Conservation (phyloP, 768 basidiomycete genomes). For the Lactarius trivialis region DNA sequence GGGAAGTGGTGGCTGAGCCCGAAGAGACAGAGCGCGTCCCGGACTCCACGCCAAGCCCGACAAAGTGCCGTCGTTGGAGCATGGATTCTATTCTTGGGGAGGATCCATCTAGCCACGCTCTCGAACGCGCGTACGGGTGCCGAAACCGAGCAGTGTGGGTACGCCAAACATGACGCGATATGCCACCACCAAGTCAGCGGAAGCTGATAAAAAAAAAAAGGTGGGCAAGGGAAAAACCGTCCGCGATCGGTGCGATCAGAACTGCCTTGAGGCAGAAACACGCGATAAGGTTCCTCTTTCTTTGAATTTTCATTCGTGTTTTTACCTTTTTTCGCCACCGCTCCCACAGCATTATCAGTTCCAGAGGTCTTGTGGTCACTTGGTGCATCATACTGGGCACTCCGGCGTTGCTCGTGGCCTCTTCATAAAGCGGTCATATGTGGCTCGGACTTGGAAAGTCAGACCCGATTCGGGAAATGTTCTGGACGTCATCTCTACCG, state of each 20-base stretch:
- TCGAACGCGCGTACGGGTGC: neutral
- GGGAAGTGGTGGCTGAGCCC: neutral
- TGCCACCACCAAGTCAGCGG: neutral
- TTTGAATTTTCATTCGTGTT: neutral
- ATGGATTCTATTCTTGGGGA: no score
- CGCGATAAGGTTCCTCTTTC: neutral
- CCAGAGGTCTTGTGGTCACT: neutral
- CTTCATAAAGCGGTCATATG: neutral
- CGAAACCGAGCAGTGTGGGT: neutral
- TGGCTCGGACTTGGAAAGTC: neutral
- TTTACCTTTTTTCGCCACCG: neutral
- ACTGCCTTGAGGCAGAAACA: slow-evolving; percentile 3
- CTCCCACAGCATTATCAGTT: neutral
- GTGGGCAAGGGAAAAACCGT: neutral
- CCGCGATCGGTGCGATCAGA: neutral
- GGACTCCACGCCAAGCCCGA: neutral
- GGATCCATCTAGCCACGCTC: neutral
- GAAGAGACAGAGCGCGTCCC: neutral
- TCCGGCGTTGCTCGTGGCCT: neutral
- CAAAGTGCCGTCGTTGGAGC: neutral
- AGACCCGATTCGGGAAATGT: neutral
- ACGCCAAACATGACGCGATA: neutral
- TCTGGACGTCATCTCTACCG: neutral
- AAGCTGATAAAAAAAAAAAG: neutral
- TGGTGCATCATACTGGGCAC: neutral